Base-by-base conservation (phyloP, 306 rosid genomes). In the Quercus alba region DNA sequence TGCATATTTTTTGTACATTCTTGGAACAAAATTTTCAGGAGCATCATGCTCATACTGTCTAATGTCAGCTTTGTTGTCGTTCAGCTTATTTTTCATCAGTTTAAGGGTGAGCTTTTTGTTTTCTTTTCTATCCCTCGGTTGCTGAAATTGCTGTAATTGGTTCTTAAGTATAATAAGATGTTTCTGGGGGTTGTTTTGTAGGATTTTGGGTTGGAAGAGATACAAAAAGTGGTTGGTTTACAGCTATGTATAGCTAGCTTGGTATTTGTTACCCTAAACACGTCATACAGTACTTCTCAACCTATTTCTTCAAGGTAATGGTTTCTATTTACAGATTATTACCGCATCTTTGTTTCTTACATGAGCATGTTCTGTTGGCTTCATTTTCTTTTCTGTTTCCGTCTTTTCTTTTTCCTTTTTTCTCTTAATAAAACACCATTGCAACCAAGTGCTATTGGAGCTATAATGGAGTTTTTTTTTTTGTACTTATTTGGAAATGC, bases 41-140 rank as follows among this genome's bases (percentile, higher is more conserved):
- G 87, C 92, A 19, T 84, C 97, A 33, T 95, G 97, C 78, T 74
- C 89, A 1, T 95, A 95, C 76, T 93, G 98, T 44, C 81, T 93
- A 75, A 49, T 90, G 26, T 95, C 98, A 1, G 99, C 87, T 66
- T 56, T 93, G 61, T 81, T 95, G 76, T 93, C 99, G 1, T 91
- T 91, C 89, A 85, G 87, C 84, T 89, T 93, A 30, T 85, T 93
- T 80, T 84, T 88, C 70, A 64, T 85, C 57, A 79, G 88, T 11
- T 77, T 89, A 33, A 91, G 88, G 97, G 93, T 89, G 44, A 73
- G 58, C 5, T 67, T 52, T 56, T 0, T 44, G 56, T 51, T 56
- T 49, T 1, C 69, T 35, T 12, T 52, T 5, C 25, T 54, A 26
- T 72, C 4, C 20, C 17, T 71, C 5, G 3, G 31, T 23, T 20